phyloP scores from a whole-genome alignment of 306 rosid genomes.

The Luffa acutangula region DNA sequence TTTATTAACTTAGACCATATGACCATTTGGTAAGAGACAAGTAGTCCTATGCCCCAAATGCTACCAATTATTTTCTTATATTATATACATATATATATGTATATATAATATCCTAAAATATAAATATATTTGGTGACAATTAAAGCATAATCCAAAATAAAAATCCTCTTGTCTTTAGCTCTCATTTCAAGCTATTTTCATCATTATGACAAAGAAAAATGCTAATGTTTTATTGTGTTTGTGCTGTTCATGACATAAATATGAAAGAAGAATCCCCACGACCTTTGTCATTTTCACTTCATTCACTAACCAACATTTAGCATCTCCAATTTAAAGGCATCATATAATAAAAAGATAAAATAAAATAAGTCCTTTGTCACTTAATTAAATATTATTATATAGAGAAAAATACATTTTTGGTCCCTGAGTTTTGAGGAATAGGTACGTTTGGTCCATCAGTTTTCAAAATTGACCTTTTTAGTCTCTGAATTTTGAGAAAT shows the following conservation, averaged over 20 bases:
- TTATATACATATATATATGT: neutral
- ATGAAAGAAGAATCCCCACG: neutral
- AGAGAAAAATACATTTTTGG: no score
- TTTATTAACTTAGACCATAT: neutral
- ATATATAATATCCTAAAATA: neutral
- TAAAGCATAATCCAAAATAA: slow-evolving; percentile 4
- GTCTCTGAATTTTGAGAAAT: no score
- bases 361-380: neutral
- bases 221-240: slow-evolving; percentile 6
- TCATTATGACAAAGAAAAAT: slow-evolving; percentile 5
- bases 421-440: no score
- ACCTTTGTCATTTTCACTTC: neutral
- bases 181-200: neutral
- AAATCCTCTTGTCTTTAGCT: neutral
- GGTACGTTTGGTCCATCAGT: no score
- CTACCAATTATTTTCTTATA: neutral
- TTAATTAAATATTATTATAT: neutral
- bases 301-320: neutral
- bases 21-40: slow-evolving; percentile 7
- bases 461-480: no score
- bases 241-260: neutral
- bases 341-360: neutral
- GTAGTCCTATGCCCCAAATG: neutral
- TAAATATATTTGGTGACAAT: neutral
- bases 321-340: neutral